Percentiles rank a stretch among this genome's conserved stretches.
phyloP scores from a whole-genome alignment of 2,329 filamentous ascomycete species.

The Xylariaceae sp. region DNA sequence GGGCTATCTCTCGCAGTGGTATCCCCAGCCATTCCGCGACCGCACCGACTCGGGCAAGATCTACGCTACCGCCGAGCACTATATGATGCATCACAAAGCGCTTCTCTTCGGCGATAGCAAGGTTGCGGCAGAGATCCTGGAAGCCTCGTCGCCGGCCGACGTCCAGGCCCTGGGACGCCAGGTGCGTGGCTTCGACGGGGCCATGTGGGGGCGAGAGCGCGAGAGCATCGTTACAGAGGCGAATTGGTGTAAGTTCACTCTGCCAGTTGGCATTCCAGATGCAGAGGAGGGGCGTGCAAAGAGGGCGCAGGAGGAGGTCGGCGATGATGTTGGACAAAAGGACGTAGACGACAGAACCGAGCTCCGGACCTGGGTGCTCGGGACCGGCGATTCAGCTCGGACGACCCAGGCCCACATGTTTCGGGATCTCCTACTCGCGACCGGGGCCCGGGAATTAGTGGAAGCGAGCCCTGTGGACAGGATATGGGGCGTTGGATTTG shows the following conservation, averaged over 20 bases:
- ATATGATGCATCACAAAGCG: slow-evolving; percentile 29
- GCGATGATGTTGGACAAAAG: not conserved
- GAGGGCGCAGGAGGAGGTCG: not conserved
- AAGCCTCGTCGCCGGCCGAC: slow-evolving; percentile 39
- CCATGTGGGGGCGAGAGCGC: slow-evolving; percentile 48
- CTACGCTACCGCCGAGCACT: slow-evolving; percentile 51
- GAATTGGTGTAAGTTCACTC: slow-evolving; percentile 55
- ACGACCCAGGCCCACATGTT: slow-evolving; percentile 38
- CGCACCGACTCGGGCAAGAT: slow-evolving; percentile 19
- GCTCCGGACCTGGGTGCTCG: slow-evolving; percentile 14
- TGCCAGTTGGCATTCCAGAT: slow-evolving; percentile 29
- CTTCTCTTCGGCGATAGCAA: slow-evolving; percentile 33
- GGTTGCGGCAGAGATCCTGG: slow-evolving; percentile 45
- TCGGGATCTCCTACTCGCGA: slow-evolving; percentile 47
- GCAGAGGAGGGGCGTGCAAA: not conserved
- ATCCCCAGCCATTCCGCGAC: slow-evolving; percentile 20
- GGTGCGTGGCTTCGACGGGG: slow-evolving; percentile 48
- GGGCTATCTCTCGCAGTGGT: slow-evolving; percentile 22
- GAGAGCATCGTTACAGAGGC: slow-evolving; percentile 52
- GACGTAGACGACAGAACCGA: slow-evolving; percentile 16
- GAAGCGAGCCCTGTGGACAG: slow-evolving; percentile 57
- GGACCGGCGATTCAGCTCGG: slow-evolving; percentile 4
- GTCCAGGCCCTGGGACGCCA: slow-evolving; percentile 52
- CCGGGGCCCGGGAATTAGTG: slow-evolving; percentile 55
- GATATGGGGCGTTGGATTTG: slow-evolving; percentile 63